Percentiles rank a stretch among this genome's conserved stretches.
phyloP scores from a whole-genome alignment of 192 early-diverging fungal species.

The Paraglomus occultum region DNA sequence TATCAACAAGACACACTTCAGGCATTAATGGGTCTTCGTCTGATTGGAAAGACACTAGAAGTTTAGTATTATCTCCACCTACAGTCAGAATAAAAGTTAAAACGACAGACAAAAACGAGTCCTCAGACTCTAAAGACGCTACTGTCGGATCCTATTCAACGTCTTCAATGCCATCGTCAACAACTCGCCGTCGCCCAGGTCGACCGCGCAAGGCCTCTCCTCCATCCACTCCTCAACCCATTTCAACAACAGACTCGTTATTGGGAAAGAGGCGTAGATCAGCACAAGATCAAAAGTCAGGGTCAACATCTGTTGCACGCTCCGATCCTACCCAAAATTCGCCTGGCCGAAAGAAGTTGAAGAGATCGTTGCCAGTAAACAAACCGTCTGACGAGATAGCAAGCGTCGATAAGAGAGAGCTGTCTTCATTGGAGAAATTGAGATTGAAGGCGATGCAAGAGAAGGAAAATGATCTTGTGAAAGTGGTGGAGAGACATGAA shows the following conservation, averaged over 20 bases:
- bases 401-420: neutral
- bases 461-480: constrained; percentile 43
- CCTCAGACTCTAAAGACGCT: constrained; percentile 16
- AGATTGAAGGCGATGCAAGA: constrained; percentile 37
- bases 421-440: constrained; percentile 46
- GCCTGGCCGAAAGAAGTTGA: neutral
- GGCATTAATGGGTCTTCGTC: neutral
- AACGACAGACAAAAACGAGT: constrained; percentile 30
- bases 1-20: neutral
- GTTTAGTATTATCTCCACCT: neutral
- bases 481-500: constrained; percentile 53
- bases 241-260: neutral
- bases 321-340: neutral
- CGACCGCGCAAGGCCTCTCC: neutral
- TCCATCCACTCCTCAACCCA: neutral
- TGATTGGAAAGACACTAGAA: neutral
- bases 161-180: constrained; percentile 10
- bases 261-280: constrained; percentile 8
- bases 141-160: neutral
- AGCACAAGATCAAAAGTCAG: neutral
- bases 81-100: constrained; percentile 26
- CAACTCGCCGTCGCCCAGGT: neutral
- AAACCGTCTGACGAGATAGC: neutral
- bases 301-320: neutral
- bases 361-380: neutral